A percentile compares a stretch with the other conserved stretches of the same genome.
Evolutionary conservation across 2,329 filamentous ascomycete species (phyloP).

Genomic region (Stemphylium beticola): DNA sequence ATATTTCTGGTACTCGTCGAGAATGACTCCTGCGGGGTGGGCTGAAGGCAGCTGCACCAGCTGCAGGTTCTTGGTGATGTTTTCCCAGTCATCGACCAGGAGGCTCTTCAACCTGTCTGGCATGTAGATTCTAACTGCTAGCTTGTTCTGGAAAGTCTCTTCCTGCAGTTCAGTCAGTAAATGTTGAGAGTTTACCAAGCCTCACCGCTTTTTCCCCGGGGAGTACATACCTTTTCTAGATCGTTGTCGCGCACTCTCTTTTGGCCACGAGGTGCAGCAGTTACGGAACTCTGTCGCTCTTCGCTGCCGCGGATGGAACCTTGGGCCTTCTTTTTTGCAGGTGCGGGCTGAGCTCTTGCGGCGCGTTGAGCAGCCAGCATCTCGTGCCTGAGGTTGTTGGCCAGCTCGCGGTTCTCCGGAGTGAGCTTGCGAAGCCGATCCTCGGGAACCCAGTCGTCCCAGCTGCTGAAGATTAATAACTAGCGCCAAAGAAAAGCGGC

Average conservation of each 20-base stretch:
- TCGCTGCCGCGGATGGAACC: slow-evolving; percentile 76
- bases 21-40: slow-evolving; percentile 75
- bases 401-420: slow-evolving; percentile 92
- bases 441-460: slow-evolving; percentile 97
- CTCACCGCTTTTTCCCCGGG: background rate
- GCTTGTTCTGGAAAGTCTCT: slow-evolving; percentile 81
- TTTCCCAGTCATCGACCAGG: slow-evolving; percentile 98
- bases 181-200: background rate
- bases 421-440: slow-evolving; percentile 94
- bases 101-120: slow-evolving; percentile 90
- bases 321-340: slow-evolving; percentile 62
- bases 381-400: slow-evolving; percentile 73
- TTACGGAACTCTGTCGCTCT: slow-evolving; percentile 69
- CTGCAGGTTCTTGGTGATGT: slow-evolving; percentile 92
- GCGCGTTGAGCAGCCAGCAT: slow-evolving; percentile 64
- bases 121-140: slow-evolving; percentile 83
- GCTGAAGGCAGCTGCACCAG: slow-evolving; percentile 83
- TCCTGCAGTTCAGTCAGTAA: slow-evolving; percentile 63
- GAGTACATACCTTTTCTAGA: slow-evolving; percentile 71
- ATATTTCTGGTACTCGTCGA: slow-evolving; percentile 83
- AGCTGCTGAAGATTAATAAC: slow-evolving; percentile 58
- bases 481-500: background rate
- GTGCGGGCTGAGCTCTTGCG: slow-evolving; percentile 51
- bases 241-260: slow-evolving; percentile 81
- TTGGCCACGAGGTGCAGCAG: slow-evolving; percentile 67